Evolutionary conservation across 192 early-diverging fungal species (phyloP).

Genomic region (Coemansia sp.): DNA sequence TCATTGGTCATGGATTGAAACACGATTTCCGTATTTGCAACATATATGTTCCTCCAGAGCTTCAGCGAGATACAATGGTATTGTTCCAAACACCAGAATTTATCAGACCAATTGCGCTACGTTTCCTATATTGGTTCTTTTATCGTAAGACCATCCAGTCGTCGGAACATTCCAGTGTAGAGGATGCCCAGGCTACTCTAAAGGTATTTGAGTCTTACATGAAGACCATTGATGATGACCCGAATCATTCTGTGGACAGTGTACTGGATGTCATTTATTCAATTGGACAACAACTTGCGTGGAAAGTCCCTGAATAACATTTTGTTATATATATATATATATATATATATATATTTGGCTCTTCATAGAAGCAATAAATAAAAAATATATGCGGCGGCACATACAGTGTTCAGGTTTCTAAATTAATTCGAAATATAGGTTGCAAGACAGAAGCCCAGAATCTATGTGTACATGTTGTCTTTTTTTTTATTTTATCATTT

Average conservation of each 20-base stretch:
- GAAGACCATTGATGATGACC: slow-evolving; percentile 61
- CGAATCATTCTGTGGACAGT: slow-evolving; percentile 68
- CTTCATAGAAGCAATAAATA: neutral
- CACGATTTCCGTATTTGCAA: slow-evolving; percentile 97
- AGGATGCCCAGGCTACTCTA: slow-evolving; percentile 87
- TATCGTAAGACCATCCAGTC: slow-evolving; percentile 82
- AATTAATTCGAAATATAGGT: neutral
- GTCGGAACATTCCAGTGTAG: slow-evolving; percentile 88
- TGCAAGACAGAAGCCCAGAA: too few relatives aligned
- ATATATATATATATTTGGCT: too few relatives aligned
- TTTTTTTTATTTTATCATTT: too few relatives aligned
- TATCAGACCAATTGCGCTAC: slow-evolving; percentile 67
- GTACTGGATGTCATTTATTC: slow-evolving; percentile 69
- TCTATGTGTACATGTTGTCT: too few relatives aligned
- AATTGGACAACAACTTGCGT: slow-evolving; percentile 28
- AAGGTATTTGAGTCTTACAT: slow-evolving; percentile 81
- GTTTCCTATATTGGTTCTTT: slow-evolving; percentile 90
- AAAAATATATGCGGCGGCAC: neutral
- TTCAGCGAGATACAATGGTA: slow-evolving; percentile 93
- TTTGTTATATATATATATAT: too few relatives aligned
- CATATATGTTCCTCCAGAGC: slow-evolving; percentile 78
- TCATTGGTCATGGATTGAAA: slow-evolving; percentile 93
- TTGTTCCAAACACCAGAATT: slow-evolving; percentile 66
- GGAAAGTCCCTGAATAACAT: slow-evolving; percentile 34
- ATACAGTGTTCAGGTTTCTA: neutral